A percentile compares a stretch with the other conserved stretches of the same genome.
Conservation (phyloP, 768 basidiomycete species). For the Kwoniella mangroviensis region DNA sequence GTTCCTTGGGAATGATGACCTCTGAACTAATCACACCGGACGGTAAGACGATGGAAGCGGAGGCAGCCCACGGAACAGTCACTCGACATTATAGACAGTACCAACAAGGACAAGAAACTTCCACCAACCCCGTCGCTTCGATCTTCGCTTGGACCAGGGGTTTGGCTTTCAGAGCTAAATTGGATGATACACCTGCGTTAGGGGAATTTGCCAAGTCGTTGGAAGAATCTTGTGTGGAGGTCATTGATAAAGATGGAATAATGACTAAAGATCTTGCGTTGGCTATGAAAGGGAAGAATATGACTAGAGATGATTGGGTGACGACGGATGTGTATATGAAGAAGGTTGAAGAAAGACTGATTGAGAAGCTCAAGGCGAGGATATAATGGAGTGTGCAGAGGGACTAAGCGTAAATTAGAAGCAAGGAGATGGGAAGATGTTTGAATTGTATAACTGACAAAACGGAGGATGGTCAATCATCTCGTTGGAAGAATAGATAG, state of each 20-base stretch:
- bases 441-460: not conserved
- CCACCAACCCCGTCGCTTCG: constrained; percentile 96
- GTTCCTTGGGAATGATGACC: constrained; percentile 97
- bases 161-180: constrained; percentile 86
- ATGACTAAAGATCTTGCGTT: constrained; percentile 99
- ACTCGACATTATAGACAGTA: constrained; percentile 96
- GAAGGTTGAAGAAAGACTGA: constrained; percentile 72
- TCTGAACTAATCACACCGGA: constrained; percentile 93
- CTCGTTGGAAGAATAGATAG: not conserved
- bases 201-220: constrained; percentile 75
- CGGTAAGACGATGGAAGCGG: constrained; percentile 87
- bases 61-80: constrained; percentile 88
- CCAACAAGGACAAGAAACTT: constrained; percentile 97
- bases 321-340: constrained; percentile 92
- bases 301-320: constrained; percentile 97
- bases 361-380: constrained; percentile 42
- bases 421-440: not conserved
- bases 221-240: constrained; percentile 85
- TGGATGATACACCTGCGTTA: constrained; percentile 80
- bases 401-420: not conserved
- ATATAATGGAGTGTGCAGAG: not conserved
- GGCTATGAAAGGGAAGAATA: constrained; percentile 83
- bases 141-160: constrained; percentile 99
- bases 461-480: not conserved
- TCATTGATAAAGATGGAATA: constrained; percentile 83